phyloP scores from a whole-genome alignment of 768 basidiomycete species.

The Leucocoprinus birnbaumii region DNA sequence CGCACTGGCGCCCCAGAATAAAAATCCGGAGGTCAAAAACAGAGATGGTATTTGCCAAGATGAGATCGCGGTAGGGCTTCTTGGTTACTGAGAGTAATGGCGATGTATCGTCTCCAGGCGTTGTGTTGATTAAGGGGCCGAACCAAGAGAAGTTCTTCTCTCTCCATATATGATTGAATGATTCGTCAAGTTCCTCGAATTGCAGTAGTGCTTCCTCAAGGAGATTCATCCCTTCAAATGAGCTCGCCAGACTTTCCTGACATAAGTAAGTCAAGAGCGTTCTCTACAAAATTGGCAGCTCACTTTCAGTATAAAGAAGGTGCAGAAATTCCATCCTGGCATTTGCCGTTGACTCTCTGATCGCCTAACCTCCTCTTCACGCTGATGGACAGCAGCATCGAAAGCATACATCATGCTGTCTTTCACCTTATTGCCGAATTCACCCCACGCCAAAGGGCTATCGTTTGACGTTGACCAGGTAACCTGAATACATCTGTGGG shows the following conservation, averaged over 20 bases:
- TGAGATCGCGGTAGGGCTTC: slow-evolving; percentile 88
- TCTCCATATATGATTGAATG: slow-evolving; percentile 70
- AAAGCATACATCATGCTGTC: slow-evolving; percentile 86
- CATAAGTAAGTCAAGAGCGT: slow-evolving; percentile 16
- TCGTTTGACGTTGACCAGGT: slow-evolving; percentile 70
- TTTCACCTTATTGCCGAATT: slow-evolving; percentile 85
- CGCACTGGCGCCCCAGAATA: slow-evolving; percentile 83
- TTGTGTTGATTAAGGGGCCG: slow-evolving; percentile 73
- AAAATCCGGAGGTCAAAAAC: slow-evolving; percentile 94
- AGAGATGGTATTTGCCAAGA: slow-evolving; percentile 86
- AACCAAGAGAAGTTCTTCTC: slow-evolving; percentile 93
- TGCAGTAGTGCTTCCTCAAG: slow-evolving; percentile 86
- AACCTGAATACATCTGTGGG: slow-evolving; percentile 75
- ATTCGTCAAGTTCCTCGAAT: slow-evolving; percentile 88
- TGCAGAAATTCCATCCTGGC: slow-evolving; percentile 99
- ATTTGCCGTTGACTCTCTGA: slow-evolving; percentile 88
- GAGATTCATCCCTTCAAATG: slow-evolving; percentile 87
- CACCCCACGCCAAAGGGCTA: slow-evolving; percentile 83
- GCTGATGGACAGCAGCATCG: slow-evolving; percentile 68
- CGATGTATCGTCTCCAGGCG: slow-evolving; percentile 70
- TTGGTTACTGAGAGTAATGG: slow-evolving; percentile 75
- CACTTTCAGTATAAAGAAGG: slow-evolving; percentile 95
- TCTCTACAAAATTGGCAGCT: not conserved
- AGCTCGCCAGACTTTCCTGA: slow-evolving; percentile 91
- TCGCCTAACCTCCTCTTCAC: slow-evolving; percentile 89